A percentile compares a stretch with the other conserved stretches of the same genome.
Conservation (phyloP, 1,284 basidiomycete species). For the Leccinum fuscescens region DNA sequence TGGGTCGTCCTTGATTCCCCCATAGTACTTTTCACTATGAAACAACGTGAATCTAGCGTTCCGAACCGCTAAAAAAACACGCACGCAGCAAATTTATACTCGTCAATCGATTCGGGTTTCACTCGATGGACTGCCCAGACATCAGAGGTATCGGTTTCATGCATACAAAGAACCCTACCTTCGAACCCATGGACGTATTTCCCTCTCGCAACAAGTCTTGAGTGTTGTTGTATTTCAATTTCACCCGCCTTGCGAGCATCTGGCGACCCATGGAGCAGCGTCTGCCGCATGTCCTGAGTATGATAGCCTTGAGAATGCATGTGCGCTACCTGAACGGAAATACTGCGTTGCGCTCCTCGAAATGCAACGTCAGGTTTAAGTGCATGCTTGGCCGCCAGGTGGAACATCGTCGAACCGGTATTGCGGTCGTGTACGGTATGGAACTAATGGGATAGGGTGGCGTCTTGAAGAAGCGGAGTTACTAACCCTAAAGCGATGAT, state of each 20-base stretch:
- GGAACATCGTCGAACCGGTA: conserved; percentile 21
- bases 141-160: conserved; percentile 4
- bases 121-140: conserved; percentile 69
- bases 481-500: neutral
- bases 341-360: conserved; percentile 40
- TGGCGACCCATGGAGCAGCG: conserved; percentile 71
- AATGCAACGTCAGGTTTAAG: conserved; percentile 26
- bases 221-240: conserved; percentile 74
- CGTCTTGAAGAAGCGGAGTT: neutral
- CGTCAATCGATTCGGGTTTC: conserved; percentile 72
- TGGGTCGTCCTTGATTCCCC: conserved; percentile 68
- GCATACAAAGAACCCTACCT: conserved; percentile 48
- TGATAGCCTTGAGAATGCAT: conserved; percentile 18
- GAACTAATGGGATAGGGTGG: neutral
- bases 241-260: conserved; percentile 84
- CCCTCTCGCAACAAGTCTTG: conserved; percentile 78
- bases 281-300: conserved; percentile 38
- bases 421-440: neutral
- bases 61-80: conserved; percentile 32
- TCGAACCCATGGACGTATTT: conserved; percentile 90
- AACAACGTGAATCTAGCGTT: conserved; percentile 10
- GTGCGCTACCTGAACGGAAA: conserved; percentile 60
- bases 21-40: conserved; percentile 76
- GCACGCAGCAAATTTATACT: conserved; percentile 86
- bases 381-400: conserved; percentile 29